Conservation (phyloP, 805 yeast genomes). For the Cyberlindnera suaveolens region DNA sequence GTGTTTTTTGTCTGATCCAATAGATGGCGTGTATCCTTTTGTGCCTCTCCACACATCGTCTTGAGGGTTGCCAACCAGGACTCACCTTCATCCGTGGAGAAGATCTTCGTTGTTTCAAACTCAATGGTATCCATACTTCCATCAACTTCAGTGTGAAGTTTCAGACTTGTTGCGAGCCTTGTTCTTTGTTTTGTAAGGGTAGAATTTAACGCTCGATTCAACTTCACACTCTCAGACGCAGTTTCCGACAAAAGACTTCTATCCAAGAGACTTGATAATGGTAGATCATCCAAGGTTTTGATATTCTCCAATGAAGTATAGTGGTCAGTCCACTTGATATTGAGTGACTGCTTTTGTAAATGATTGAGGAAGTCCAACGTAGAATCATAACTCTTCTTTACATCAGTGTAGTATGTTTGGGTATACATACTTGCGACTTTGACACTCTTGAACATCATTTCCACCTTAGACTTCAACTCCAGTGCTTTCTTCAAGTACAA, state of each 20-base stretch:
- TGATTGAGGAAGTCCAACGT: conserved; percentile 32
- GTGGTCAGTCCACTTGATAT: conserved; percentile 16
- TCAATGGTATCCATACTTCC: conserved; percentile 36
- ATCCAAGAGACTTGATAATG: conserved; percentile 12
- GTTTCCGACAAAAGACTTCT: conserved; percentile 22
- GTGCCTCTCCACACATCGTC: conserved; percentile 14
- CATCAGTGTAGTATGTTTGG: conserved; percentile 41
- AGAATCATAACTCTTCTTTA: conserved; percentile 37
- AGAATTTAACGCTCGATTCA: conserved; percentile 16
- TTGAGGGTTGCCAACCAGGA: conserved; percentile 15
- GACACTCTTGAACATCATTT: conserved; percentile 38
- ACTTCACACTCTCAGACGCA: conserved; percentile 20
- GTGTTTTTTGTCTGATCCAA: conserved; percentile 8
- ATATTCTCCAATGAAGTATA: conserved; percentile 7
- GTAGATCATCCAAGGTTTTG: conserved; percentile 3
- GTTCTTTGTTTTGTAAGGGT: conserved; percentile 25
- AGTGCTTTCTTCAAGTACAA: conserved; percentile 27
- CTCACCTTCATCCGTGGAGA: conserved; percentile 14
- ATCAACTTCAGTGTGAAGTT: conserved; percentile 31
- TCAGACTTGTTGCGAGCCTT: conserved; percentile 32
- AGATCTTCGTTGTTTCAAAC: conserved; percentile 30
- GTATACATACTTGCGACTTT: conserved; percentile 44
- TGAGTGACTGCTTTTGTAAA: conserved; percentile 36
- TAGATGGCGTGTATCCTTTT: conserved; percentile 19
- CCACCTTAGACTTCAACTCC: conserved; percentile 30